These are phyloP conservation scores for Phaeophleospora eucalypticola DNA, from an alignment of 2,329 filamentous ascomycete genomes.

Conservation along the genomic window DNA sequence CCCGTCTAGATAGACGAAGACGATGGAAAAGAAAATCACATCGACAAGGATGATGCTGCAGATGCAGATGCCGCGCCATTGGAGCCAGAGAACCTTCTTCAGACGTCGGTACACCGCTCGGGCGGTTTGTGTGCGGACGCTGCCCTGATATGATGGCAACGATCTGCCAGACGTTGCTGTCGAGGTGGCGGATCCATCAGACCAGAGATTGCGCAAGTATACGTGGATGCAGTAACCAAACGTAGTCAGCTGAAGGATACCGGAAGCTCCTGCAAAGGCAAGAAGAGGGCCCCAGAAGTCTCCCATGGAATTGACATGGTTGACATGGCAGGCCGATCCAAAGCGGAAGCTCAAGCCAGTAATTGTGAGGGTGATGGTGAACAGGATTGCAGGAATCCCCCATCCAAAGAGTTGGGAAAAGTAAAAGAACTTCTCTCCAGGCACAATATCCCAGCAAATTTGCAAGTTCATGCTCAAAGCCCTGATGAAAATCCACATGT, in stretches of 20 bases:
- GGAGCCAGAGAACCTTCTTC: slow-evolving; percentile 78
- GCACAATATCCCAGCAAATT: slow-evolving; percentile 93
- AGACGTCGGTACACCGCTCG: slow-evolving; percentile 85
- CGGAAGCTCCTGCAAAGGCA: slow-evolving; percentile 68
- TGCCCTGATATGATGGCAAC: slow-evolving; percentile 71
- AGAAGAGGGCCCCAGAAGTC: slow-evolving; percentile 89
- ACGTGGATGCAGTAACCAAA: slow-evolving; percentile 89
- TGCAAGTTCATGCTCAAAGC: slow-evolving; percentile 86
- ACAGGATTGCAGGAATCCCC: slow-evolving; percentile 73
- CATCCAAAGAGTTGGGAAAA: slow-evolving; percentile 75
- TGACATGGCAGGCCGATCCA: slow-evolving; percentile 88
- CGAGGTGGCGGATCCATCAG: slow-evolving; percentile 58
- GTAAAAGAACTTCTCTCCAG: slow-evolving; percentile 87
- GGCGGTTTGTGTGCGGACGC: slow-evolving; percentile 73
- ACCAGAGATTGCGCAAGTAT: slow-evolving; percentile 74
- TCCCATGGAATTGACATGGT: slow-evolving; percentile 75
- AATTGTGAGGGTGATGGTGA: slow-evolving; percentile 71
- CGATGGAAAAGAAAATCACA: slow-evolving; percentile 87
- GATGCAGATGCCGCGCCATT: slow-evolving; percentile 90
- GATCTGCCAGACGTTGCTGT: slow-evolving; percentile 53
- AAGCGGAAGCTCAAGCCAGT: slow-evolving; percentile 95
- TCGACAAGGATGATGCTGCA: slow-evolving; percentile 86
- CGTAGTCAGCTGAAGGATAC: slow-evolving; percentile 78
- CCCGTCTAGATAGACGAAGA: slow-evolving; percentile 85
- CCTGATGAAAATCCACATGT: slow-evolving; percentile 88